Evolutionary conservation across 495 filamentous ascomycete species (phyloP), one percentile per base, ranked within the genome.

Genomic region (Neurospora pannonica): DNA sequence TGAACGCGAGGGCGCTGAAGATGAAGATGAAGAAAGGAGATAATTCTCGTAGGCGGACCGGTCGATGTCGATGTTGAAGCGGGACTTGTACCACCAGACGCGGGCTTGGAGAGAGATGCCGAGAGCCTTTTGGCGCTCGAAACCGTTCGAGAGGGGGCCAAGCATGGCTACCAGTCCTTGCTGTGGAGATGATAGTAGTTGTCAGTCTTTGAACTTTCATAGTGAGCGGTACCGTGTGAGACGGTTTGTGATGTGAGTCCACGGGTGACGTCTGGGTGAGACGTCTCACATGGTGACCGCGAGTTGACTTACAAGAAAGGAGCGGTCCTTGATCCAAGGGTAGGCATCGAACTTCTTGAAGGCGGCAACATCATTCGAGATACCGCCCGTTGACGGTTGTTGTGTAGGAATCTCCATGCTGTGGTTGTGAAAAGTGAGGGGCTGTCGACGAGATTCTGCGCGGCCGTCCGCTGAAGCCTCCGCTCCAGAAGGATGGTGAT

Each of bases 61-160:
- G 76, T 85, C 80, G 71, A 87, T 78, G 48, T 76, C 48, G 70
- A 80, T 76, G 74, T 77, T 77, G 31, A 82, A 79, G 28, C 78
- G 79, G 60, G 82, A 81, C 60, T 79, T 77, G 78, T 84, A 87
- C 77, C 83, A 85, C 74, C 82, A 84, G 76, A 85, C 81, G 71
- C 85, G 84, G 73, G 81, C 78, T 36, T 84, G 79, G 31, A 84
- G 80, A 38, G 81, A 79, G 5, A 81, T 78, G 71, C 80, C 80
- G 19, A 82, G 76, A 37, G 79, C 77, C 40, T 76, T 76, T 36
- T 77, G 75, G 8, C 81, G 74, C 13, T 76, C 74, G 38, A 67
- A 67, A 10, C 72, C 73, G 46, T 77, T 74, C 37, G 77, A 70
- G 37, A 76, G 70, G n/a, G 79, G 71, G 70, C 80, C 80, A 36